Base-by-base conservation (phyloP, 2,329 filamentous ascomycete genomes). In the Colletotrichum kahawae region DNA sequence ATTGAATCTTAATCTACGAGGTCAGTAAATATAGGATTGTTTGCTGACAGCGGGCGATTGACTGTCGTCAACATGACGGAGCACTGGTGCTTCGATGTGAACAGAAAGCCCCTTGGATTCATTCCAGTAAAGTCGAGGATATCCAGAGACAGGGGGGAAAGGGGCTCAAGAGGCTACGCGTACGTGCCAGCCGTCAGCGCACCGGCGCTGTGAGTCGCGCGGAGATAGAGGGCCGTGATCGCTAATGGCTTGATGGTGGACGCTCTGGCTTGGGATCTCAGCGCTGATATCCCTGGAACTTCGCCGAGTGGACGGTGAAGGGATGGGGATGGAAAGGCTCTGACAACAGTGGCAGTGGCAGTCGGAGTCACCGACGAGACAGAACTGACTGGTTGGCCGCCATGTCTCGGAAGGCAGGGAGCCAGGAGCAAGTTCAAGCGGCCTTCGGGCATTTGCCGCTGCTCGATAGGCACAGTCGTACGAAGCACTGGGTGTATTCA, bases 371-470 rank as follows among this genome's bases (percentile, higher is more conserved):
- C 69, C 69, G 73, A 65, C 21, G 12, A 64, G 56, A 33, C 63
- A 57, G 29, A 51, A 59, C 21, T 38, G 69, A 59, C 21, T 38
- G 69, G 51, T 59, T 63, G 73, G 34, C 69, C 73, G 73, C 73
- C 63, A 65, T 75, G 73, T 75, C 69, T 75, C 73, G 34, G 73
- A 72, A 38, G 63, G 57, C 43, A 67, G 69, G 62, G 63, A 67
- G 68, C 43, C 33, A 67, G 56, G 33, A 27, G 62, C 54, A 14
- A 56, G 64, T 63, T 60, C 57, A 67, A 48, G 63, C 60, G 68
- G 29, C 60, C 36, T n/a, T 51, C 57, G 56, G 69, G 24, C 31
- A 27, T 48, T 64, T 64, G 72, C 29, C 29, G 57, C 67, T 64
- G 67, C 21, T 29, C 34, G 34, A 38, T 68, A 43, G 16, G 29